These are phyloP conservation scores for Globisporangium solare DNA, from an alignment of 352 stramenopile species.

Conservation along the genomic window DNA sequence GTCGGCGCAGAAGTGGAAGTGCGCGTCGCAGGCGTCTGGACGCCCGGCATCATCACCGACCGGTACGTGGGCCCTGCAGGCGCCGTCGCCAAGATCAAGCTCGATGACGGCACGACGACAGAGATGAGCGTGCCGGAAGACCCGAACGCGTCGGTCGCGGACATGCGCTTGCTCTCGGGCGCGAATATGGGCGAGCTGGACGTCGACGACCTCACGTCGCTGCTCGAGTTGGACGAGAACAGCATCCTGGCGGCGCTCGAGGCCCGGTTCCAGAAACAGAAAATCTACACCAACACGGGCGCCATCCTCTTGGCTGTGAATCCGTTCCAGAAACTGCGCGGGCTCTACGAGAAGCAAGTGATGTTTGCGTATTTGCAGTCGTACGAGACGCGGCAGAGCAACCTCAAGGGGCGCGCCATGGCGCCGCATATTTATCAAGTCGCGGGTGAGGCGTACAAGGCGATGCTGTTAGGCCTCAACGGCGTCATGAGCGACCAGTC, in stretches of 20 bases:
- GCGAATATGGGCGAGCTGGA: constrained; percentile 21
- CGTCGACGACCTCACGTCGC: constrained; percentile 80
- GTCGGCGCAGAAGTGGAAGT: constrained; percentile 64
- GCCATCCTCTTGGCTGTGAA: constrained; percentile 82
- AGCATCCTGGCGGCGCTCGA: constrained; percentile 66
- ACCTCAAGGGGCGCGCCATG: constrained; percentile 29
- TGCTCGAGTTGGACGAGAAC: constrained; percentile 72
- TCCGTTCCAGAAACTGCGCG: constrained; percentile 68
- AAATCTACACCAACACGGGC: constrained; percentile 86
- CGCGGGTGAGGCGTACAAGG: constrained; percentile 73
- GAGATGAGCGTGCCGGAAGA: constrained; percentile 44
- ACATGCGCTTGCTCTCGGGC: constrained; percentile 25
- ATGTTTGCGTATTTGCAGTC: constrained; percentile 63
- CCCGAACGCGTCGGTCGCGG: constrained; percentile 14
- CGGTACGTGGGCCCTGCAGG: constrained; percentile 52
- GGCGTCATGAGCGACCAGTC: constrained; percentile 65
- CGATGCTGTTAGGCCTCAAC: constrained; percentile 66
- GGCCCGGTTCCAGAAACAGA: constrained; percentile 58
- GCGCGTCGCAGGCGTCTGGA: constrained; percentile 41
- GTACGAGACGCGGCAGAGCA: constrained; percentile 39
- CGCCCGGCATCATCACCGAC: constrained; percentile 49
- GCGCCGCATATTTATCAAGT: constrained; percentile 84
- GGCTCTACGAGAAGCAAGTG: constrained; percentile 51
- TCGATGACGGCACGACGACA: constrained; percentile 48
- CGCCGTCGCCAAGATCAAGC: constrained; percentile 57